phyloP scores from a whole-genome alignment of 2,329 filamentous ascomycete species.

The Ophiobolus disseminans region DNA sequence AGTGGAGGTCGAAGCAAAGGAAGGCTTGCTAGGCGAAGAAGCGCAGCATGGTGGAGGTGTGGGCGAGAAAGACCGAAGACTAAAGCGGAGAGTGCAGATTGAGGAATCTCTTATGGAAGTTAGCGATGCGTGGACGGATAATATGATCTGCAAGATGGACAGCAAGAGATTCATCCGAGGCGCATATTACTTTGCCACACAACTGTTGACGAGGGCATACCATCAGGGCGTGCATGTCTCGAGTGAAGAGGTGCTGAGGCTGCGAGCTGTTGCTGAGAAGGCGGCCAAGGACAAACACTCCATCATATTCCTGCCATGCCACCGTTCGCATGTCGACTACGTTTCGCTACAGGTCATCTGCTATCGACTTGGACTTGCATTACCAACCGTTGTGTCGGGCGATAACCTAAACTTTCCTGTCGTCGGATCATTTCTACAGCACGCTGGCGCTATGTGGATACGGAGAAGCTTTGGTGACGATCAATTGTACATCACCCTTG shows the following conservation, averaged over 20 bases:
- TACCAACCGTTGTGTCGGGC: constrained; percentile 91
- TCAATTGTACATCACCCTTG: constrained; percentile 86
- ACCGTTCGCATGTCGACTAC: constrained; percentile 95
- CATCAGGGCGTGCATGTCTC: constrained; percentile 98
- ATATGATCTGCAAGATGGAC: constrained; percentile 99
- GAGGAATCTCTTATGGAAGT: constrained; percentile 78
- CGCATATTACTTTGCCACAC: constrained; percentile 88
- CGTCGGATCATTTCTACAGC: constrained; percentile 87
- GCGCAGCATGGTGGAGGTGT: constrained; percentile 47
- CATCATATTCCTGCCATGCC: constrained; percentile 93
- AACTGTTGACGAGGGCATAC: constrained; percentile 89
- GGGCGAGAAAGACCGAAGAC: constrained; percentile 63
- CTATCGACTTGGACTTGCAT: constrained; percentile 85
- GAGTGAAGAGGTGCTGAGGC: constrained; percentile 85
- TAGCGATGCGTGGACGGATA: constrained; percentile 84
- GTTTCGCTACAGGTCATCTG: constrained; percentile 94
- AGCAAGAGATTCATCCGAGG: constrained; percentile 89
- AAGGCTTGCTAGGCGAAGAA: constrained; percentile 67
- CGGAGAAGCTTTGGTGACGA: constrained; percentile 91
- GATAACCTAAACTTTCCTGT: constrained; percentile 96
- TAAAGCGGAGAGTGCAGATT: constrained; percentile 73
- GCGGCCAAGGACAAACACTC: constrained; percentile 89
- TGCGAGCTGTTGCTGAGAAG: constrained; percentile 81
- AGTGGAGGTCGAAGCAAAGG: constrained; percentile 75
- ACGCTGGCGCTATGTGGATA: constrained; percentile 94